A percentile compares a stretch with the other conserved stretches of the same genome.
Conservation (phyloP, 176 grass and related monocot species). For the Bonia amplexicaulis region DNA sequence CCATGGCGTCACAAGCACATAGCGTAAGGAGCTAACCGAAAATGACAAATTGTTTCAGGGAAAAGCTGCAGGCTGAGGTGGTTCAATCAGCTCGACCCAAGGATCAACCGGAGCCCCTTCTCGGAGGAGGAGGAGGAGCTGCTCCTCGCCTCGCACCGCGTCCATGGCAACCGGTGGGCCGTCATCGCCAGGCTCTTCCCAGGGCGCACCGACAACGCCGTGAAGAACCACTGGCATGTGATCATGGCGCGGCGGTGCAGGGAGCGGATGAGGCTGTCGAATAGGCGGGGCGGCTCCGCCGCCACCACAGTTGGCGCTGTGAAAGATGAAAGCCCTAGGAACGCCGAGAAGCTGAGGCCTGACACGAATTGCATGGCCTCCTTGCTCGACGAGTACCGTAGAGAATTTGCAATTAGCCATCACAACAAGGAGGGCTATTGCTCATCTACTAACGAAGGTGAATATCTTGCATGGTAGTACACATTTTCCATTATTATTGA, state of each 20-base stretch:
- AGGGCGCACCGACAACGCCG: constrained; percentile 92
- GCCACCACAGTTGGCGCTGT: not conserved
- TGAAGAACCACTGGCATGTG: constrained; percentile 99
- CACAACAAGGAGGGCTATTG: constrained; percentile 30
- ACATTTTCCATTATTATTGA: not conserved
- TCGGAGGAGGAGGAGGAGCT: constrained; percentile 83
- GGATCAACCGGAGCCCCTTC: constrained; percentile 87
- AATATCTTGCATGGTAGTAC: not conserved
- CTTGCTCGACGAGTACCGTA: constrained; percentile 54
- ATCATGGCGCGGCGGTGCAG: constrained; percentile 78
- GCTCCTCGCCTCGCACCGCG: constrained; percentile 71
- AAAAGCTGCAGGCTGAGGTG: constrained; percentile 96
- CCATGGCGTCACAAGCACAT: not conserved
- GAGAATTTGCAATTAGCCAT: constrained; percentile 45
- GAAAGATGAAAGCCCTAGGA: constrained; percentile 26
- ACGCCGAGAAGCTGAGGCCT: constrained; percentile 1
- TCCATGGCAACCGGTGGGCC: constrained; percentile 87
- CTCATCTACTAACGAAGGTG: constrained; percentile 53
- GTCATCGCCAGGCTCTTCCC: constrained; percentile 91
- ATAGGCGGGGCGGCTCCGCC: not conserved
- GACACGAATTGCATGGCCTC: constrained; percentile 31
- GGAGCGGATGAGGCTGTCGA: constrained; percentile 37
- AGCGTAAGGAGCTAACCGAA: constrained; percentile 19
- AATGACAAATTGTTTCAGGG: constrained; percentile 53
- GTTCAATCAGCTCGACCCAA: constrained; percentile 94